Evolutionary conservation across 306 rosid genomes (phyloP).

Genomic region (Citrullus colocynthis): DNA sequence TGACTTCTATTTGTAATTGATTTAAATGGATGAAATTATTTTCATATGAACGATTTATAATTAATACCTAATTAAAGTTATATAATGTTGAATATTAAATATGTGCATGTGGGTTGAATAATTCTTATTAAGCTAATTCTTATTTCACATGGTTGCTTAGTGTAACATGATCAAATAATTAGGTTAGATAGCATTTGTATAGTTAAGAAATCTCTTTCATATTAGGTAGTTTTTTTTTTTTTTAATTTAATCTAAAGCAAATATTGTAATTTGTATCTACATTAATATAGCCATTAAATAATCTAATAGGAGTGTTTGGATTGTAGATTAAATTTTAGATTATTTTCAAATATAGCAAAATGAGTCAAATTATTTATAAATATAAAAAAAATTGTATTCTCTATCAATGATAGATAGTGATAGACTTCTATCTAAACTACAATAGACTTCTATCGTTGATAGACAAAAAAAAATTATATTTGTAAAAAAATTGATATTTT

Average conservation of each 20-base stretch:
- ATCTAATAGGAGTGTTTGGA: too few species aligned
- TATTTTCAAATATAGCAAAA: too few species aligned
- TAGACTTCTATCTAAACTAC: too few species aligned
- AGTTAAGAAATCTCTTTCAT: background rate
- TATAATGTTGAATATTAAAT: background rate
- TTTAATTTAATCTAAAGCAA: background rate
- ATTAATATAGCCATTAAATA: background rate
- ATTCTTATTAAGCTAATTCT: background rate
- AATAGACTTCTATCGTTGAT: too few species aligned
- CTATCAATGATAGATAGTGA: too few species aligned
- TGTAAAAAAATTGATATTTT: too few species aligned
- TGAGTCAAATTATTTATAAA: too few species aligned
- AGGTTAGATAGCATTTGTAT: background rate
- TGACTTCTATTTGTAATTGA: too few species aligned
- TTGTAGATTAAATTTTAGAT: too few species aligned
- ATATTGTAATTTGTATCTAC: background rate
- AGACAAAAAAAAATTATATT: too few species aligned
- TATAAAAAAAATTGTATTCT: too few species aligned
- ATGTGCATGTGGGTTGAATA: background rate
- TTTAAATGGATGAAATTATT: too few species aligned
- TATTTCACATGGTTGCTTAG: background rate
- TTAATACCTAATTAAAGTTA: background rate
- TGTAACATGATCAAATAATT: background rate
- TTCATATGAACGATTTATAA: background rate
- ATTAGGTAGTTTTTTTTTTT: background rate